These are phyloP conservation scores for Trichophyton simii DNA, from an alignment of 2,329 filamentous ascomycete genomes.

Conservation along the genomic window DNA sequence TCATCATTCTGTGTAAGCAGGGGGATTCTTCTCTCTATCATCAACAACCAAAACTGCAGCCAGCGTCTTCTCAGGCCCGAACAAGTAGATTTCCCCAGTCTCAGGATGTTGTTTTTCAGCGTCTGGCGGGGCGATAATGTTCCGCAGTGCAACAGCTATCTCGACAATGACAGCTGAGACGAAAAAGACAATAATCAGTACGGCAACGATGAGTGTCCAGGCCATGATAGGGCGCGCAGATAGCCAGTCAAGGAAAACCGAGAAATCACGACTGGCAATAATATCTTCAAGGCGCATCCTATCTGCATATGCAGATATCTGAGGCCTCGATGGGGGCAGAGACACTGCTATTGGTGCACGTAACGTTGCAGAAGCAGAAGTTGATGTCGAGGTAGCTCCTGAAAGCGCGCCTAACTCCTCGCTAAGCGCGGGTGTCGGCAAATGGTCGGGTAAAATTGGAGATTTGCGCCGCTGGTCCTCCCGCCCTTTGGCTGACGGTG, in stretches of 20 bases:
- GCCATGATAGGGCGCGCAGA: slow-evolving; percentile 7
- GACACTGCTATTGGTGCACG: neutral
- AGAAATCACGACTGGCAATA: neutral
- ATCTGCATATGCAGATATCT: neutral
- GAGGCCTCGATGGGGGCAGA: neutral
- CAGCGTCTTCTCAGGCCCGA: slow-evolving; percentile 4
- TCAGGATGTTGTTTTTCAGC: neutral
- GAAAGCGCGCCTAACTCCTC: neutral
- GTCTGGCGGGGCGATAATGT: neutral
- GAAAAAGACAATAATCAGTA: slow-evolving; percentile 9
- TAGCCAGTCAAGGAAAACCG: neutral
- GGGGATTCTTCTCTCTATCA: neutral
- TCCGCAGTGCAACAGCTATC: neutral
- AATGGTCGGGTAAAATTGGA: neutral
- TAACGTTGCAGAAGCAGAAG: neutral
- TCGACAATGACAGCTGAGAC: slow-evolving; percentile 11
- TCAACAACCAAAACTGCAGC: neutral
- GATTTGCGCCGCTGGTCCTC: neutral
- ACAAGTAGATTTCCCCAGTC: neutral
- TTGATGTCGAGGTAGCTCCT: neutral
- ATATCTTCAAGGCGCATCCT: neutral
- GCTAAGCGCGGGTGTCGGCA: neutral
- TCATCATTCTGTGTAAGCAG: neutral
- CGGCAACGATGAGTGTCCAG: neutral
- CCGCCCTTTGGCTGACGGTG: neutral